Conservation (phyloP, 192 early-diverging fungal genomes). For the Coemansia aciculifera region DNA sequence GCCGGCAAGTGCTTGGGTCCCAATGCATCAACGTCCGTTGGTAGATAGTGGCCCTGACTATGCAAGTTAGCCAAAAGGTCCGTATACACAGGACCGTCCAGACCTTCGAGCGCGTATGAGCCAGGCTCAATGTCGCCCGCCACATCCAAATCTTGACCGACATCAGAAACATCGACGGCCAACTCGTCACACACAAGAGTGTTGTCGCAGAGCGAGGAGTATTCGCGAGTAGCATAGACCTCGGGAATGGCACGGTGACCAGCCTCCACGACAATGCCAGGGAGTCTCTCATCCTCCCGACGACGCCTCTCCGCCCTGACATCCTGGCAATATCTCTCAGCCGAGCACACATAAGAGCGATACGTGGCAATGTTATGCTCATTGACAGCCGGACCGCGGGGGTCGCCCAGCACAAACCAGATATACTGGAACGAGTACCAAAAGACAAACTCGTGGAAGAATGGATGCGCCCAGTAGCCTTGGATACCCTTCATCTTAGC, state of each 20-base stretch:
- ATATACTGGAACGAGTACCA: conserved; percentile 45
- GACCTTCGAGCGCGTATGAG: background rate
- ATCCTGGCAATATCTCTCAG: background rate
- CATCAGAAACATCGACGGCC: background rate
- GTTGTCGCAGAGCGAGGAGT: background rate
- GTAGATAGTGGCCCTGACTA: background rate
- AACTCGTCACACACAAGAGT: background rate
- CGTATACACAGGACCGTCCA: background rate
- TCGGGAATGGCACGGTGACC: background rate
- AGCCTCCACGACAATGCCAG: background rate
- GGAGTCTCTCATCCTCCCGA: background rate
- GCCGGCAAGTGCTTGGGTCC: background rate
- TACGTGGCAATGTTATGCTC: background rate
- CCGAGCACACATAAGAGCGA: background rate
- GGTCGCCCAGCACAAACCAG: conserved; percentile 37
- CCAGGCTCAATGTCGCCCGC: background rate
- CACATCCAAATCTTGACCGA: background rate
- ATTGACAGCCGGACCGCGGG: conserved; percentile 4
- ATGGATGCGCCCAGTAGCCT: conserved; percentile 16
- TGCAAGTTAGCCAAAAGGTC: background rate
- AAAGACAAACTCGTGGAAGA: conserved; percentile 21
- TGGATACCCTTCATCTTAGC: background rate
- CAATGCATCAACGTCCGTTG: background rate
- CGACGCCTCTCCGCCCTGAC: background rate
- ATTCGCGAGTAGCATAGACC: background rate